Conservation (phyloP, 768 basidiomycete genomes). For the Wakefieldia striispora region DNA sequence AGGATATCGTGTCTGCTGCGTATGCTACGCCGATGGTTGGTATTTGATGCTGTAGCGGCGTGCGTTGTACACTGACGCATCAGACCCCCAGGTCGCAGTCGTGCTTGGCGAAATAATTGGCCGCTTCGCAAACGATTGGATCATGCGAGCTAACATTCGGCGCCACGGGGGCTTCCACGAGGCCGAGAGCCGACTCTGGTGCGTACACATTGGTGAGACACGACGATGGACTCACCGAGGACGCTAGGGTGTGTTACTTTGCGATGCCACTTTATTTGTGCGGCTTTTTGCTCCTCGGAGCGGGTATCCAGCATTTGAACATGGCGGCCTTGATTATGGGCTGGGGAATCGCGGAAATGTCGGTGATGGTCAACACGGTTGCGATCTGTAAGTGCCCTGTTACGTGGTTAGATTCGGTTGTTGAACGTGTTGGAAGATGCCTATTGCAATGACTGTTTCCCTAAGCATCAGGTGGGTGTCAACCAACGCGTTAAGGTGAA, state of each 20-base stretch:
- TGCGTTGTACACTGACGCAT: neutral
- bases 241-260: constrained; percentile 35
- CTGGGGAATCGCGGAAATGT: constrained; percentile 41
- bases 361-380: constrained; percentile 40
- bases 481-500: neutral
- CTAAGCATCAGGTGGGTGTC: constrained; percentile 25
- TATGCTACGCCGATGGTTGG: constrained; percentile 46
- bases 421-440: constrained; percentile 27
- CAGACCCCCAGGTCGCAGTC: constrained; percentile 39
- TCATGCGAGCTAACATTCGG: constrained; percentile 43
- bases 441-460: constrained; percentile 40
- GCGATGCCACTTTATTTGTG: constrained; percentile 40
- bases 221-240: neutral
- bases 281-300: constrained; percentile 44
- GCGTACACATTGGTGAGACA: constrained; percentile 1
- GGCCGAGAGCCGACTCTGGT: constrained; percentile 48
- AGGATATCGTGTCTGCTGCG: constrained; percentile 39
- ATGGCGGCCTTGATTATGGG: constrained; percentile 37
- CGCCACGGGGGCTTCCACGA: constrained; percentile 51
- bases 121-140: constrained; percentile 49
- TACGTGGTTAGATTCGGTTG: neutral
- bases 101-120: constrained; percentile 52
- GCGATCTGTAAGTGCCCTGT: constrained; percentile 32
- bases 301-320: constrained; percentile 33
- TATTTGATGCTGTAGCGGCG: neutral